Base-by-base conservation (phyloP, 2,329 filamentous ascomycete species). In the Phaeosphaeria sp. region DNA sequence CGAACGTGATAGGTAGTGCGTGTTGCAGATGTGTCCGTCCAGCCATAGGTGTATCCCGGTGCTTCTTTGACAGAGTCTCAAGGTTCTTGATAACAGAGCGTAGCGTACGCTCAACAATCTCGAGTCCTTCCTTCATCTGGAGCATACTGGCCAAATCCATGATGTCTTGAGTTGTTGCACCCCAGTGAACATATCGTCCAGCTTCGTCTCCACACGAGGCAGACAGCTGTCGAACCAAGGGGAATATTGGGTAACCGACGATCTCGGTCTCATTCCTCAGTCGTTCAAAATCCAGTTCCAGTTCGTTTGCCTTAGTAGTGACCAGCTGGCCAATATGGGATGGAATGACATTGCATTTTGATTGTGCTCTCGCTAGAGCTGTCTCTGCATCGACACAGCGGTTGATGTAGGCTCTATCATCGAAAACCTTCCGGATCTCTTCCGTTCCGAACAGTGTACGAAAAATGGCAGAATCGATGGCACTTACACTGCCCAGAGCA, bases 161-260 rank as follows among this genome's bases (percentile, higher is more conserved):
- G 56, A 86, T 86, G 61, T 87, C 84, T 60, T 87, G 84, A 0
- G 84, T 87, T 0, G 84, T 86, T 1, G 84, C 83, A 8, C 84
- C 84, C 84, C 84, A 86, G 65, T 86, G 84, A 11, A 86, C 80
- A 62, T 84, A 86, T 57, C 79, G 63, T 25, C 74, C 73, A 17
- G 69, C 73, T 66, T 74, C 74, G 2, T 78, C 74, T 3, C 75
- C 73, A 18, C 74, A 73, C 39, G 68, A 68, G 25, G 74, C 71
- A 1, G 78, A 78, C 22, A 85, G 68, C 56, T 85, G 83, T 36
- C 79, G 75, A 2, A 85, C 80, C 13, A 86, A 64, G 0, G 82
- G 81, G 0, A 86, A 74, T 8, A 86, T 83, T 0, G 83, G 83
- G 53, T 86, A 85, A 1, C 83, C 83, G 0, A 86, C 83, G 45